These are phyloP conservation scores for Cyphellophora europaea DNA, from an alignment of 2,329 filamentous ascomycete genomes.

Conservation along the genomic window DNA sequence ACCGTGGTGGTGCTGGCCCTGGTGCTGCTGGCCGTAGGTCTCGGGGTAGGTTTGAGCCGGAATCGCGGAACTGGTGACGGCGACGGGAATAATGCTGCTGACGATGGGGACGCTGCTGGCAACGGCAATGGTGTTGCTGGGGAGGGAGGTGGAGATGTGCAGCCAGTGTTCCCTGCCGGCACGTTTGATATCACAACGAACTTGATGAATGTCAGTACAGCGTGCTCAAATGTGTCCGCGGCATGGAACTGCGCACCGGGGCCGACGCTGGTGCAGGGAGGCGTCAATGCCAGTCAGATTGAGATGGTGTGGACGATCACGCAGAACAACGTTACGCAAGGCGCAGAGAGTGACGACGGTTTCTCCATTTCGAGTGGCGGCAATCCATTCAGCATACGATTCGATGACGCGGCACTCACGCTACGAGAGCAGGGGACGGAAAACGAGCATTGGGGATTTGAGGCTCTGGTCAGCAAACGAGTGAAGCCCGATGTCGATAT, in stretches of 20 bases:
- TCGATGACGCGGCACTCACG: not conserved
- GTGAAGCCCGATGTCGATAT: not conserved
- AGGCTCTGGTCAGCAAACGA: not conserved
- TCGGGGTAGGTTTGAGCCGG: not conserved
- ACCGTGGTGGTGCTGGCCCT: not conserved
- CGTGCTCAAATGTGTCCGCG: not conserved
- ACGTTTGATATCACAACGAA: constrained; percentile 1
- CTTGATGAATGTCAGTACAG: not conserved
- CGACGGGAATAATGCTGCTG: not conserved
- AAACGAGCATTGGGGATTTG: not conserved
- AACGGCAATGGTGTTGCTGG: not conserved
- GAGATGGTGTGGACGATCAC: not conserved
- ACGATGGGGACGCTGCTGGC: too few species aligned
- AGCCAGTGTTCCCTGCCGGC: not conserved
- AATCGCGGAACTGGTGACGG: not conserved
- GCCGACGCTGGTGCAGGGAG: not conserved
- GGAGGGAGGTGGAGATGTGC: not conserved
- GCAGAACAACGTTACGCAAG: not conserved
- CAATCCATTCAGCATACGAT: not conserved
- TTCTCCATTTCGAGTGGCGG: not conserved
- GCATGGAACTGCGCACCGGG: constrained; percentile 1
- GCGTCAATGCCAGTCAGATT: not conserved
- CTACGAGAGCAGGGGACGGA: not conserved
- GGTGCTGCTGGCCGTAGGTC: not conserved
- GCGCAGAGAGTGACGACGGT: not conserved